A percentile compares a stretch with the other conserved stretches of the same genome.
phyloP scores from a whole-genome alignment of 139 green algal genomes.

The Micractinium sp. region DNA sequence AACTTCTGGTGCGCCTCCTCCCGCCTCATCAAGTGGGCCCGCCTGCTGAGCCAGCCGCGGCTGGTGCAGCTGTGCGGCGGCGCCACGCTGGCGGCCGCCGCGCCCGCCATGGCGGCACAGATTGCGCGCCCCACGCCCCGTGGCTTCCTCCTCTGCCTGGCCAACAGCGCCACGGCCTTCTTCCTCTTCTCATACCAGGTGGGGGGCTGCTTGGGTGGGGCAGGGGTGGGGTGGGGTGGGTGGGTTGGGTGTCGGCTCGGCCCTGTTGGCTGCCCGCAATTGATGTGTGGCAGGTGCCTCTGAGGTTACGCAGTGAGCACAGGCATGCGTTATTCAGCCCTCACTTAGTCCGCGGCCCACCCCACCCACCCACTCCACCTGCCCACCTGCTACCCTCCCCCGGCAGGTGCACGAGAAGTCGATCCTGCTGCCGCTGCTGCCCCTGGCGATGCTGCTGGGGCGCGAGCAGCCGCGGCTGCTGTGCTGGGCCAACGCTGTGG shows the following conservation, averaged over 20 bases:
- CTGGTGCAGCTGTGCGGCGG: conserved; percentile 63
- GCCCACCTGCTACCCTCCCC: not conserved
- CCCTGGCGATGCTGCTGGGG: conserved; percentile 76
- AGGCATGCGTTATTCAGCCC: not conserved
- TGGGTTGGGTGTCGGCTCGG: no score
- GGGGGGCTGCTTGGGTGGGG: not conserved
- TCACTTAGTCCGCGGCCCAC: not conserved
- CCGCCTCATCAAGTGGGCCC: conserved; percentile 90
- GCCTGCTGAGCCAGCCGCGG: conserved; percentile 46
- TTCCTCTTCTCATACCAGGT: conserved; percentile 98
- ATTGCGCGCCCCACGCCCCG: conserved; percentile 53
- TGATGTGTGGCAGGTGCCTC: not conserved
- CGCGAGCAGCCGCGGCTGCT: conserved; percentile 60
- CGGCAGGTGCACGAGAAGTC: conserved; percentile 98
- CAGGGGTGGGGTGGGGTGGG: not conserved
- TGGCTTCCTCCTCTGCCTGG: conserved; percentile 84
- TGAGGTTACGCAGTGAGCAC: not conserved
- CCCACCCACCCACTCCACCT: no score
- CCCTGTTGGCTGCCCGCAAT: not conserved
- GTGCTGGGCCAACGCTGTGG: conserved; percentile 64
- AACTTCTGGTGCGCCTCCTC: conserved; percentile 96
- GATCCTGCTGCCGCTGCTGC: conserved; percentile 92
- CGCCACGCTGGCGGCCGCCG: conserved; percentile 67
- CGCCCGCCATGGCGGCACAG: conserved; percentile 79
- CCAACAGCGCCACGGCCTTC: conserved; percentile 87